Evolutionary conservation across 2,329 filamentous ascomycete genomes (phyloP).

Genomic region (Hirsutella thompsonii): DNA sequence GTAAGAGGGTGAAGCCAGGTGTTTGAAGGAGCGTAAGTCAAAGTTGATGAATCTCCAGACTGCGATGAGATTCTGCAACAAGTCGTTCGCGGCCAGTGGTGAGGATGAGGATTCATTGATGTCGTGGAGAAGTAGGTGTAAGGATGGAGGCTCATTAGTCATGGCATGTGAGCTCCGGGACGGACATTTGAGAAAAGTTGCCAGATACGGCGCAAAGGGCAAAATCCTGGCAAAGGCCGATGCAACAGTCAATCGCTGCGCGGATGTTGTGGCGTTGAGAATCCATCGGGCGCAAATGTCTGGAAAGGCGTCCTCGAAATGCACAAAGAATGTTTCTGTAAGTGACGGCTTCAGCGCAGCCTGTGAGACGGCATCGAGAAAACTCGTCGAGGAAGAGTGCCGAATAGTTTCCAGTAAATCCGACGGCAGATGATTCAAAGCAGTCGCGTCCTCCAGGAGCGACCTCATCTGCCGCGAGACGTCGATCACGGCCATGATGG

Average conservation of each 20-base stretch:
- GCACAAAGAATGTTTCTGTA: conserved; percentile 61
- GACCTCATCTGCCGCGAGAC: conserved; percentile 40
- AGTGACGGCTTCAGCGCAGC: conserved; percentile 56
- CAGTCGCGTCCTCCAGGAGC: conserved; percentile 39
- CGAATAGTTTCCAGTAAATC: conserved; percentile 58
- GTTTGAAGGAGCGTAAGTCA: conserved; percentile 55
- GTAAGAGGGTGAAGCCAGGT: conserved; percentile 49
- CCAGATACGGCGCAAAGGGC: conserved; percentile 70
- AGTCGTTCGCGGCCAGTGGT: conserved; percentile 8
- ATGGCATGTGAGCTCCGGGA: conserved; percentile 1
- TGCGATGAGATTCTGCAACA: conserved; percentile 25
- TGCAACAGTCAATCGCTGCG: conserved; percentile 34
- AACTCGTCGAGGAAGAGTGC: conserved; percentile 47
- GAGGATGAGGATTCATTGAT: conserved; percentile 15
- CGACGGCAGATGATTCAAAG: conserved; percentile 48
- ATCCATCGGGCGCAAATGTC: conserved; percentile 78
- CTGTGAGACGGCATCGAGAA: conserved; percentile 58
- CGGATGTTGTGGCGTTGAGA: conserved; percentile 26
- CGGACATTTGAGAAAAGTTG: conserved; percentile 52
- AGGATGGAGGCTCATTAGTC: conserved; percentile 7
- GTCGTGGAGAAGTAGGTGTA: conserved; percentile 16
- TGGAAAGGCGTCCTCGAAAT: conserved; percentile 64
- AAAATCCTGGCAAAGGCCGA: conserved; percentile 68
- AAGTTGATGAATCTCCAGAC: conserved; percentile 70
- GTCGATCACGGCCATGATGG: conserved; percentile 42